Base-by-base conservation (phyloP, 2,329 filamentous ascomycete genomes). In the Botryotinia calthae region DNA sequence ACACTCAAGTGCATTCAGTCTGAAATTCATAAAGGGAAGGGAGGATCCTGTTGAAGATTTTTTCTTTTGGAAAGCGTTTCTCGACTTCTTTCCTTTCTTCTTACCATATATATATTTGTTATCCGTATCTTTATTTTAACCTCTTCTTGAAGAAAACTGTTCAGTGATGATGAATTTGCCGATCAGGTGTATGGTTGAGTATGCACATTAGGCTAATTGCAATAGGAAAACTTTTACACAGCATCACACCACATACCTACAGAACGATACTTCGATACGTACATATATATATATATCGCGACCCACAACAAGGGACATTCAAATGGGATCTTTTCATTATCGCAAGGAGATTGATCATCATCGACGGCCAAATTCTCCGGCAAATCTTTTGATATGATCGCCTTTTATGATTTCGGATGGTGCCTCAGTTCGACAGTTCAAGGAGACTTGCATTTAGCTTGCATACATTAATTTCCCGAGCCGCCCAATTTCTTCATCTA, bases 1-100 rank as follows among this genome's bases (percentile, higher is more conserved):
- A 76, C 76, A 75, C 75, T 75, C 73, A 72, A 75, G 67, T 73
- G 70, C 73, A 65, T 62, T 74, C 73, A 70, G 70, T 75, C 73
- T 51, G 62, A 42, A 65, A 77, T 75, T 77, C 76, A 79, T 80
- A 80, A 79, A 80, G 76, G 70, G 48, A 72, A 68, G 70, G 67
- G 61, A 64, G 25, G 69, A 72, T 74, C 76, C 74, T 74, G 70
- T 66, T 59, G 54, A 37, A 28, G 54, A 42, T 64, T 46, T 56
- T 72, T 48, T 66, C 51, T 73, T 48, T 69, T 62, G 44, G 44
- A 69, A 46, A 62, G 44, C 54, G 40, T 74, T 74, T 67, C 64
- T 72, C 51, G 71, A 72, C 68, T 22, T 66, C 71, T 74, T 69
- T 70, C 44, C 48, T 25, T 70, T 59, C 62, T 72, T 62, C 37